Evolutionary conservation across 2,329 filamentous ascomycete genomes (phyloP), one percentile per base, ranked within the genome.

Genomic region (Paraphaeosphaeria sporulosa): DNA sequence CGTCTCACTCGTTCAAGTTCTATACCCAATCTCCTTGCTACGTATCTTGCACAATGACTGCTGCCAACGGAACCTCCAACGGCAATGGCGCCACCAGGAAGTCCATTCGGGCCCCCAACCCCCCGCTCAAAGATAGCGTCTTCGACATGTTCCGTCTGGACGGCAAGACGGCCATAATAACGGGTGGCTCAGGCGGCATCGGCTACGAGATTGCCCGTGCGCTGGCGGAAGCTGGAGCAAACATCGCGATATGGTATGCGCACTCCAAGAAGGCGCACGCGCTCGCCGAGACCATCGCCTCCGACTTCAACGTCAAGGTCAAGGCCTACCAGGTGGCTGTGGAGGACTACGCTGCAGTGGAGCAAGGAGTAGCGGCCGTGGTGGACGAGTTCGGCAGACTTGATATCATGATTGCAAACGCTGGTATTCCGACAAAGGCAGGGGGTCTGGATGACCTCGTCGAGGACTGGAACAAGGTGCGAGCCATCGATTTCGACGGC

Each of bases 151-250:
- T 58, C 47, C 36, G 55, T 13, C 38, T 58, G 3, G 55, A 58
- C 27, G 55, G 55, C 15, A 58, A 52, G 38, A 52, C 55, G 10
- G 55, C 49, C 38, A 58, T 58, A 30, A 58, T 58, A 51, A 58
- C 55, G n/a, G 89, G 90, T 63, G 89, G 90, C 70, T 48, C 55
- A 25, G 55, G 57, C 34, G 90, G 91, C 73, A 83, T 94, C 6
- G 91, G 91, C 52, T 91, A 91, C 84, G 85, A 90, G 81, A 93
- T 93, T 89, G 90, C 90, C 50, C 87, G 89, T 62, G 91, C 90
- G 58, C 89, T 91, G 65, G 88, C 89, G 51, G 90, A 94, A 80
- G 90, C 89, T 55, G 90, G 91, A 60, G 88, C 55, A 32, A 58
- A 58, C 42, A 58, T 58, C 27, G 55, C 46, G 1, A 58, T 58